Percentiles rank a stretch among this genome's conserved stretches.
These are phyloP conservation scores for Scheffersomyces illinoinensis DNA, from an alignment of 1,139 yeast species.

Conservation along the genomic window DNA sequence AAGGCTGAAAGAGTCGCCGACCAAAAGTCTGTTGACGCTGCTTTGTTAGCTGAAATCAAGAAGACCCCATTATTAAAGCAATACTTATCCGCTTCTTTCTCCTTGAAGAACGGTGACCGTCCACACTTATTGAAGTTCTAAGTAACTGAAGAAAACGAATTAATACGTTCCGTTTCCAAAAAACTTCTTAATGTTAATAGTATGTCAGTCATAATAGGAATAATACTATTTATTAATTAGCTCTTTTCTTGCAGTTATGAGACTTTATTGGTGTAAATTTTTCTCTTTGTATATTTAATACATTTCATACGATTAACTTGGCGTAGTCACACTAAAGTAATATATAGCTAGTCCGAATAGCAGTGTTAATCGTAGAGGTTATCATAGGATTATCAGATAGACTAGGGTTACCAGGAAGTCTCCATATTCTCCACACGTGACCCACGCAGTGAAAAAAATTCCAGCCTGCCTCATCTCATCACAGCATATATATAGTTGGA, in stretches of 20 bases:
- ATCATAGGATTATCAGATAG: not conserved
- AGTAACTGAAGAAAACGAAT: conserved; percentile 23
- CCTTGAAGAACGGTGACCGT: conserved; percentile 97
- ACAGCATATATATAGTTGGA: conserved; percentile 4
- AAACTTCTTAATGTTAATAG: conserved; percentile 7
- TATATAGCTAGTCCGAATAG: not conserved
- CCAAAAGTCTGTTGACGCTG: conserved; percentile 96
- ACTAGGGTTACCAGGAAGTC: not conserved
- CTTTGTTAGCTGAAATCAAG: conserved; percentile 91
- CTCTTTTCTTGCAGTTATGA: conserved; percentile 9
- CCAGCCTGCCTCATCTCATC: conserved; percentile 15
- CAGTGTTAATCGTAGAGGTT: not conserved
- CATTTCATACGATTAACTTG: conserved; percentile 19
- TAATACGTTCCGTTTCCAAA: conserved; percentile 7
- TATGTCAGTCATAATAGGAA: conserved; percentile 1
- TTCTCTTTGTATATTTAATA: conserved; percentile 40
- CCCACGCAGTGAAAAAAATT: conserved; percentile 2
- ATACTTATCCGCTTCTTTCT: conserved; percentile 95
- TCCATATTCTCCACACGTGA: conserved; percentile 9
- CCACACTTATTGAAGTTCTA: conserved; percentile 99
- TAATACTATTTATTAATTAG: conserved; percentile 3
- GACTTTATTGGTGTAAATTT: conserved; percentile 16
- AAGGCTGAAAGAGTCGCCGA: conserved; percentile 96
- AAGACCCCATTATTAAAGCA: conserved; percentile 98
- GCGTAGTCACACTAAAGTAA: not conserved